These are phyloP conservation scores for Malassezia vespertilionis DNA, from an alignment of 1,284 basidiomycete genomes.

Conservation along the genomic window DNA sequence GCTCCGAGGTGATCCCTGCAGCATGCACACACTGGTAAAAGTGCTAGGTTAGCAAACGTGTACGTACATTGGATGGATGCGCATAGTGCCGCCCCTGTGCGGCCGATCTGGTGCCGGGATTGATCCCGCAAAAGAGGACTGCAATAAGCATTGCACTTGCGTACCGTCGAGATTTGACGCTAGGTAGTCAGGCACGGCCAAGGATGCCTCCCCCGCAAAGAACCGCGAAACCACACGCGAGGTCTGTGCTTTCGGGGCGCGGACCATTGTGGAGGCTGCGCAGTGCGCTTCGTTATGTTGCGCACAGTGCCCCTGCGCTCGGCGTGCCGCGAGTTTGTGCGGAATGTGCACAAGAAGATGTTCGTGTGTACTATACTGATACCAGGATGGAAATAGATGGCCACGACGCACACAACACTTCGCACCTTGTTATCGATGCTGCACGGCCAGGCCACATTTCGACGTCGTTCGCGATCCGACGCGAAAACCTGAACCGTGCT, in stretches of 20 bases:
- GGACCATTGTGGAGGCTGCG: constrained; percentile 1
- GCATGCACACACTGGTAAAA: constrained; percentile 12
- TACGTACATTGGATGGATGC: constrained; percentile 11
- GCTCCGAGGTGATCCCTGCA: constrained; percentile 2
- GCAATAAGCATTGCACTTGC: not conserved
- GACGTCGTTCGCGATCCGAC: constrained; percentile 22
- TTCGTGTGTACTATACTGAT: constrained; percentile 7
- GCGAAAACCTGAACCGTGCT: constrained; percentile 38
- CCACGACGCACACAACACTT: constrained; percentile 35
- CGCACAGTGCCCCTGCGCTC: not conserved
- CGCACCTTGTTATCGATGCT: constrained; percentile 20
- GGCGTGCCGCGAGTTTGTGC: constrained; percentile 28
- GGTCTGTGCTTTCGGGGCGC: not conserved
- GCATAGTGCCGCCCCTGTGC: constrained; percentile 15
- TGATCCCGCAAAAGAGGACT: constrained; percentile 17
- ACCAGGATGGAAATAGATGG: constrained; percentile 18
- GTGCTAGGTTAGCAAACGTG: not conserved
- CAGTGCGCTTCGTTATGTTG: not conserved
- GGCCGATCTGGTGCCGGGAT: constrained; percentile 12
- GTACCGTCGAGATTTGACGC: not conserved
- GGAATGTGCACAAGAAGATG: constrained; percentile 14
- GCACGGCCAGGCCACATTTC: constrained; percentile 31
- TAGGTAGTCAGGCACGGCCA: constrained; percentile 13
- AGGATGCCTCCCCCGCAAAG: not conserved
- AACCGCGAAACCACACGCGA: constrained; percentile 7